Base-by-base conservation (phyloP, 805 yeast genomes). In the Saccharomycopsis amapae region DNA sequence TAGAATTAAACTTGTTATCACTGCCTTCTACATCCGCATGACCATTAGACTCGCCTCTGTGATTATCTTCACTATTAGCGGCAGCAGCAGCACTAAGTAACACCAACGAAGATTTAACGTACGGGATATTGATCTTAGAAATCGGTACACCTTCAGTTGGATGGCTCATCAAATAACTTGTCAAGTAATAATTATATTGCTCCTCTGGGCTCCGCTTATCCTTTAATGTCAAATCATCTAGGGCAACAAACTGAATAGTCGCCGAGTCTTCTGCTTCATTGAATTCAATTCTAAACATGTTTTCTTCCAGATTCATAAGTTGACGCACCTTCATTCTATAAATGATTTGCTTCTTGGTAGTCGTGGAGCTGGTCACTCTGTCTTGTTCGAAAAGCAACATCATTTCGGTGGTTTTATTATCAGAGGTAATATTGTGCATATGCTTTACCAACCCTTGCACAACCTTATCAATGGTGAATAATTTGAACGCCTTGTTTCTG, bases 91-190 rank as follows among this genome's bases (percentile, higher is more conserved):
- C n/a, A 26, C 20, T 64, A 66, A 34, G 59, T 61, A 17, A 66
- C 66, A 28, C 64, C 72, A 50, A 65, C 44, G 69, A 72, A 3
- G 75, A 61, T 55, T 78, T 81, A 53, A 85, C 67, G 63, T 90
- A 84, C 22, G 97, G 97, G 62, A 86, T 70, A 52, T 75, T 74
- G 45, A 93, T 74, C 54, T 78, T 79, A 36, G 83, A 79, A 17
- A 85, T 77, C 15, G 87, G 80, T 15, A 93, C 83, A 25, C 97
- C 97, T 63, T 93, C 99, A 2, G 99, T 93, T 32, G 98, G 97
- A 57, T 87, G 95, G 2, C 95, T 83, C 85, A 93, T 83, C 36
- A 89, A 76, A 62, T 84, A 93, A 36, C 95, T 85, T 0, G 97
- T 90, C 42, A 93, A 74, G 60, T 93, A 93, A 66, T 93, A 90